Evolutionary conservation across 352 stramenopile genomes (phyloP).

Genomic region (Thalassiosira pacifica): DNA sequence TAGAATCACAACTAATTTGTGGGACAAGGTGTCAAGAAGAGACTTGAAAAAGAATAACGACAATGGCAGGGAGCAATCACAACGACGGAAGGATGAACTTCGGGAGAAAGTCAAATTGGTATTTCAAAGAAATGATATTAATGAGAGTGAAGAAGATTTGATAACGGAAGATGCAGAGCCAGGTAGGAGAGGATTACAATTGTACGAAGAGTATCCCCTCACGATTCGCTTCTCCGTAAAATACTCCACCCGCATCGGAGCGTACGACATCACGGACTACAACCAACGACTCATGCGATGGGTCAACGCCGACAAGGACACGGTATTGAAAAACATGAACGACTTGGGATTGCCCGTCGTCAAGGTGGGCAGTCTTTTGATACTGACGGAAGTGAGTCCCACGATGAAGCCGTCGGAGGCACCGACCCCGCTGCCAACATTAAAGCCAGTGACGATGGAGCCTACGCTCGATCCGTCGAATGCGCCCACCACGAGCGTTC

Average conservation of each 20-base stretch:
- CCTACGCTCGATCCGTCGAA: slow-evolving; percentile 3
- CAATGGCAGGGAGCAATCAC: too few relatives aligned
- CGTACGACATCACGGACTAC: slow-evolving; percentile 39
- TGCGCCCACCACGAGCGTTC: neutral
- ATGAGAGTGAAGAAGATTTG: too few relatives aligned
- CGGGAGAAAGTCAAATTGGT: too few relatives aligned
- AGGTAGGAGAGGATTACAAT: too few relatives aligned
- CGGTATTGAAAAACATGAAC: slow-evolving; percentile 29
- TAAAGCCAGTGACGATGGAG: neutral
- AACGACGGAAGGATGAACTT: too few relatives aligned
- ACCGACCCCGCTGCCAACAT: neutral
- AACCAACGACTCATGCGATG: slow-evolving; percentile 9
- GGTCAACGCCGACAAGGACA: slow-evolving; percentile 39
- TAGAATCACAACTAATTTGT: too few relatives aligned
- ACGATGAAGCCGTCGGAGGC: neutral
- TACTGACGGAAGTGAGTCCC: neutral
- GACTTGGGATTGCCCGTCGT: slow-evolving; percentile 22
- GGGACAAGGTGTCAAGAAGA: too few relatives aligned
- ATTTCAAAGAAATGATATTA: too few relatives aligned
- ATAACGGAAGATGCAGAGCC: neutral
- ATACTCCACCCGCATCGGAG: slow-evolving; percentile 22
- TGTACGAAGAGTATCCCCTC: slow-evolving; percentile 10
- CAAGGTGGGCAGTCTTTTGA: neutral
- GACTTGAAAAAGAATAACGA: too few relatives aligned
- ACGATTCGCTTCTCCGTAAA: slow-evolving; percentile 30